Base-by-base conservation (phyloP, 257 asterid species). In the Solanum lycopersicoides region DNA sequence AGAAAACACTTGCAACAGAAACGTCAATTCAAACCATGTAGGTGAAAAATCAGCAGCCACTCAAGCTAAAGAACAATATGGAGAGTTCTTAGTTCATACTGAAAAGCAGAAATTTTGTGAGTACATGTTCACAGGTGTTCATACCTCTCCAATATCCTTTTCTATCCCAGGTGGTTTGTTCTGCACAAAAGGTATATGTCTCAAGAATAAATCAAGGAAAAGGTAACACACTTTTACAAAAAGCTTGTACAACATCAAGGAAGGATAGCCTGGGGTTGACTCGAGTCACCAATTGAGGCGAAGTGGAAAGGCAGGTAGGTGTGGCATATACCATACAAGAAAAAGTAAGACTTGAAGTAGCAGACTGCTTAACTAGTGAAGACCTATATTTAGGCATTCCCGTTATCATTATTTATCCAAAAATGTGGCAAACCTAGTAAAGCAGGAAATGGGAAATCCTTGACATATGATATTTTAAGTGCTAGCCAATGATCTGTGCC, bases 81-180 rank as follows among this genome's bases (percentile, higher is more conserved):
- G 84, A 79, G 41, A 45, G 66, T 45, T 28, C 30, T 45, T 28
- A 45, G 84, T 39, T 25, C 32, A 79, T 16, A 80, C n/a, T 18
- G 41, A 79, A 80, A 80, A 80, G 66, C n/a, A 10, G 84, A 45
- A 47, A 47, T 28, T 79, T 79, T 80, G 66, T 80, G 42, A 28
- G 68, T 80, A 47, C 42, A 80, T 47, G 68, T 30, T 80, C 84
- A 47, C 18, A 47, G 66, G 25, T 79, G 84, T 59, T 11, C 76
- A 75, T 88, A 95, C 98, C 97, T 91, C 95, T 84, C 39, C 91
- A 59, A 30, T 47, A 85, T 89, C 95, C 93, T 87, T 88, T 90
- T 87, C 86, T 21, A 86, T 66, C 12, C 86, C 91, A 35, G 88
- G 69, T 65, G 75, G 50, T 90, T 93, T 92, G 88, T 50, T 87